A percentile compares a stretch with the other conserved stretches of the same genome.
Evolutionary conservation across 768 basidiomycete species (phyloP).

Genomic region (Coprinopsis marcescibilis): DNA sequence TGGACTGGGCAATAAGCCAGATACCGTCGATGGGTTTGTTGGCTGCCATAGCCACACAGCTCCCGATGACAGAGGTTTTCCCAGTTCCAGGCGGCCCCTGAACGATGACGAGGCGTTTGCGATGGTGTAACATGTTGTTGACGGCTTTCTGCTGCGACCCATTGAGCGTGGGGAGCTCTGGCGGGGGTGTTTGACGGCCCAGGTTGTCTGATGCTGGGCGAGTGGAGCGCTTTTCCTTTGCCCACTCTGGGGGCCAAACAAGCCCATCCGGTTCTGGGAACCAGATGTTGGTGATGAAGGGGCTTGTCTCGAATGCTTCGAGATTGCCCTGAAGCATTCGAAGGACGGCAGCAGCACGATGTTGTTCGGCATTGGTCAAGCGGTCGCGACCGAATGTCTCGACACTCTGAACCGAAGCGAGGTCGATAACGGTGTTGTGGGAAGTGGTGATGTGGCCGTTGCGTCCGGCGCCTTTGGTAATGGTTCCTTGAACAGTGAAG

Average conservation of each 20-base stretch:
- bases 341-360: conserved; percentile 36
- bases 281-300: conserved; percentile 49
- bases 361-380: conserved; percentile 53
- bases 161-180: conserved; percentile 28
- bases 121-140: conserved; percentile 37
- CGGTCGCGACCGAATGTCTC: conserved; percentile 40
- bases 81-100: conserved; percentile 66
- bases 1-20: conserved; percentile 82
- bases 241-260: conserved; percentile 38
- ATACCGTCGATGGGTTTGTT: conserved; percentile 39
- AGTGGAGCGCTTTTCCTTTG: conserved; percentile 6
- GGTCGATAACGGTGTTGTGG: conserved; percentile 20
- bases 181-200: neutral
- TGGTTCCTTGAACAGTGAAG: conserved; percentile 37
- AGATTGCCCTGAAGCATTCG: conserved; percentile 35
- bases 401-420: conserved; percentile 36
- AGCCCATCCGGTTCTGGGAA: conserved; percentile 28
- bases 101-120: conserved; percentile 35
- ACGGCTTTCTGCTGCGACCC: conserved; percentile 43
- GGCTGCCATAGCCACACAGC: conserved; percentile 48
- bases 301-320: conserved; percentile 29
- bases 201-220: conserved; percentile 2
- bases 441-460: conserved; percentile 21
- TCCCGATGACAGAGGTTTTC: conserved; percentile 68
- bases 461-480: conserved; percentile 38